Base-by-base conservation (phyloP, 2,329 filamentous ascomycete genomes). In the Aspergillus arachidicola region DNA sequence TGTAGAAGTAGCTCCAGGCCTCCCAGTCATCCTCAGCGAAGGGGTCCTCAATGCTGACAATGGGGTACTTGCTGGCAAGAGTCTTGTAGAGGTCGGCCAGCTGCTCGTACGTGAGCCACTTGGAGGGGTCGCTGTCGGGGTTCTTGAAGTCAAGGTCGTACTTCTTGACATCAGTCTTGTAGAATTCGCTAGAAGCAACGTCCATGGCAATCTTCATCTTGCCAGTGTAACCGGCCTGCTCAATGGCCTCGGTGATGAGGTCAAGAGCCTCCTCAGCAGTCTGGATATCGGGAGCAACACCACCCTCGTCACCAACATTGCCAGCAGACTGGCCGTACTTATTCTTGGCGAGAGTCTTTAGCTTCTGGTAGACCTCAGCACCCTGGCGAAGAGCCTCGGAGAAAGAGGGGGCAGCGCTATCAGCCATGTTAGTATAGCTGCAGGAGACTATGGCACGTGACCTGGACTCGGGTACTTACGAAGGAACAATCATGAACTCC, bases 141-240 rank as follows among this genome's bases (percentile, higher is more conserved):
- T 99, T 99, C 92, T 99, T 98, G 92, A 98, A 99, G 90, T 98
- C 95, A 70, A 99, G 88, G 80, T 99, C 95, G 88, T 99, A 99
- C 88, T 98, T 98, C 91, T 98, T 97, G 80, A 85, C 94, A 58
- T 95, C 92, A 76, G 85, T 82, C 86, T 98, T 98, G 91, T 99
- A 99, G 88, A 99, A 99, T 83, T 99, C 95, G 86, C 92, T 96
- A 70, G 95, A 97, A 71, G 95, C 95, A 79, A 98, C 94, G 78
- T 99, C 95, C 93, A 99, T 96, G 80, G 95, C 95, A 76, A 99
- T 99, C 82, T 96, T 92, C 81, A 99, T 90, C 87, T 95, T 86
- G 82, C 94, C 95, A 64, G 91, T 93, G 87, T 99, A 98, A 72
- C 95, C 95, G 71, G 94, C 92, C 84, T 93, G 84, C 84, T 97